A percentile compares a stretch with the other conserved stretches of the same genome.
Conservation (phyloP, 1,139 yeast species). For the Kodamaea sp. region DNA sequence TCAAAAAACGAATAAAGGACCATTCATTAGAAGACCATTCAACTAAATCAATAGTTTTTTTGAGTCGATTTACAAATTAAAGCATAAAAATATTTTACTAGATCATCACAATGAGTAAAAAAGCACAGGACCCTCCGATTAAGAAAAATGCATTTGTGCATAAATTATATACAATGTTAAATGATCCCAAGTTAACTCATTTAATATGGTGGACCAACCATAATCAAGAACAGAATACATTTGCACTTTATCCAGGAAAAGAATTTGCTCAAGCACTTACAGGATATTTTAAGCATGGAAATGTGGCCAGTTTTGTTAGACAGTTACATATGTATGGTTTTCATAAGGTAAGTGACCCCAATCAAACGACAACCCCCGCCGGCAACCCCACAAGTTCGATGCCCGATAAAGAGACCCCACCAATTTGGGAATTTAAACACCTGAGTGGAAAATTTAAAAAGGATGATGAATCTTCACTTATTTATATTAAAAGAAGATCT, state of each 20-base stretch:
- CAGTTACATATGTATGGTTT: slow-evolving; percentile 50
- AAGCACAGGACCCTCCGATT: slow-evolving; percentile 22
- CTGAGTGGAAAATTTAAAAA: slow-evolving; percentile 72
- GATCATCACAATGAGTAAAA: slow-evolving; percentile 13
- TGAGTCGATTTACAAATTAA: neutral
- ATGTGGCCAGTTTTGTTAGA: slow-evolving; percentile 46
- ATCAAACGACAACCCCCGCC: slow-evolving; percentile 5
- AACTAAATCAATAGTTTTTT: neutral
- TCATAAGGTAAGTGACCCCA: slow-evolving; percentile 50
- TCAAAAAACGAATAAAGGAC: no score
- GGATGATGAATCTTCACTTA: slow-evolving; percentile 65
- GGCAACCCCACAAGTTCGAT: slow-evolving; percentile 7
- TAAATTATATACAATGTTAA: slow-evolving; percentile 57
- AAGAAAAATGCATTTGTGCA: slow-evolving; percentile 65
- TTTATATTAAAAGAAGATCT: slow-evolving; percentile 65
- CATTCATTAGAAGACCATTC: no score
- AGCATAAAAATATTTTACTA: neutral
- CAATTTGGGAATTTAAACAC: slow-evolving; percentile 86
- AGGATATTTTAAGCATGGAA: slow-evolving; percentile 44
- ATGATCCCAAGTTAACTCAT: slow-evolving; percentile 45
- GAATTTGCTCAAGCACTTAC: slow-evolving; percentile 44
- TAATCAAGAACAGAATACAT: slow-evolving; percentile 56
- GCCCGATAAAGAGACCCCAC: slow-evolving; percentile 26
- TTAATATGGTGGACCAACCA: slow-evolving; percentile 80
- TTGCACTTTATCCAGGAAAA: slow-evolving; percentile 57